Evolutionary conservation across 495 filamentous ascomycete genomes (phyloP), one percentile per base, ranked within the genome.

Genomic region (Penicillium bovifimosum): DNA sequence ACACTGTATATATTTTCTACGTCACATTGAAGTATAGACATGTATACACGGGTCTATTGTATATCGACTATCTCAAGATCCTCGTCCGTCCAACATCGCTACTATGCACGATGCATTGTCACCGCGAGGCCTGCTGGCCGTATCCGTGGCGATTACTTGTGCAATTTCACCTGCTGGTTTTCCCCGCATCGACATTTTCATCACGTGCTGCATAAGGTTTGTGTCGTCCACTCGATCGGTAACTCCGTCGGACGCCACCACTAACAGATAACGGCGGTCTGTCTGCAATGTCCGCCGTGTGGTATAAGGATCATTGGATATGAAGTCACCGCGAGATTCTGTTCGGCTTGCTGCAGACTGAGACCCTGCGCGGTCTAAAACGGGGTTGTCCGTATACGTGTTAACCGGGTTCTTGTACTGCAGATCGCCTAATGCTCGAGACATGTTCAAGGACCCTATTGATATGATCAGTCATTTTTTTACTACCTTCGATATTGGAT

Each of bases 391-490:
- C 9, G 60, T 41, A 8, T 61, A 46, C 6, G 50, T 62, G 34
- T 70, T 71, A 26, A 75, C 59, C 32, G 70, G 71, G 28, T 66
- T 68, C 49, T 75, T 75, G 60, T 73, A 73, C 54, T 69, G 67
- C 29, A 75, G 55, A 50, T 75, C 72, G 2, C 72, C 72, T n/a
- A 73, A 20, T 7, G 70, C 70, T n/a, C 72, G 70, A 11, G 72
- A 72, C 67, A 75, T 73, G 41, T 75, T 73, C 18, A 75, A 49
- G 27, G 61, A 56, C 27, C 69, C 71, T 72, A 17, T 51, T 20
- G 18, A 4, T 18, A 4, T 18, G 33, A 26, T 44, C 35, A 52
- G 27, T 36, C 7, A n/a, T n/a, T 27, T 38, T 32, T 38, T 17
- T 41, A n/a, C 20, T 5, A 17, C 33, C 33, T 39, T 6, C 17